These are phyloP conservation scores for Fibroporia radiculosa DNA, from an alignment of 768 basidiomycete genomes.

Conservation along the genomic window DNA sequence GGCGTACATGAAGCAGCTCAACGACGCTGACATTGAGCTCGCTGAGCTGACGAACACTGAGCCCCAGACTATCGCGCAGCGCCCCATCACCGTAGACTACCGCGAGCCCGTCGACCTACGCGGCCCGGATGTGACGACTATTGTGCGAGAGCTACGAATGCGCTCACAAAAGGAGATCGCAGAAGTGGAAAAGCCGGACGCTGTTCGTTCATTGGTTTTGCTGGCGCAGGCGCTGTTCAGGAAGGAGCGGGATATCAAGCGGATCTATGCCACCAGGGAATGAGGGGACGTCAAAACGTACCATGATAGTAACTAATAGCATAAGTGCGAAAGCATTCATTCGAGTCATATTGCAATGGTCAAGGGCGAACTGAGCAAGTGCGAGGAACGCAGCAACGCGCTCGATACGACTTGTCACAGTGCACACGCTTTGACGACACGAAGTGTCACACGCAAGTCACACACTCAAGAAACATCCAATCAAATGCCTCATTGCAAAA, in stretches of 20 bases:
- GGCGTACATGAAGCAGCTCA: constrained; percentile 5
- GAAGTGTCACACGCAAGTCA: too few relatives aligned
- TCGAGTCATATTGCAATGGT: too few relatives aligned
- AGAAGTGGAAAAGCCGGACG: not conserved
- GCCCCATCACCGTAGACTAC: not conserved
- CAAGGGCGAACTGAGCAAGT: too few relatives aligned
- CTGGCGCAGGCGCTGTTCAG: constrained; percentile 4
- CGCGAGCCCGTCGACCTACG: not conserved
- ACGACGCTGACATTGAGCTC: constrained; percentile 3
- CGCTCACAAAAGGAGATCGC: constrained; percentile 5
- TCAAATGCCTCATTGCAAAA: too few relatives aligned
- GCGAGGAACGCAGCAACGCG: too few relatives aligned
- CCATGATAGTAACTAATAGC: too few relatives aligned
- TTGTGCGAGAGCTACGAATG: constrained; percentile 3
- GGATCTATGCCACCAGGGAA: constrained; percentile 48
- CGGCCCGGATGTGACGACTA: not conserved
- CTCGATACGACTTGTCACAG: too few relatives aligned
- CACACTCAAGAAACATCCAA: too few relatives aligned
- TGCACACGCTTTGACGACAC: too few relatives aligned
- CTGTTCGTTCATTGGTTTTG: not conserved
- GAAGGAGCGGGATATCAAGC: constrained; percentile 3
- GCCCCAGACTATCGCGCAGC: not conserved
- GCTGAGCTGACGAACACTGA: constrained; percentile 1
- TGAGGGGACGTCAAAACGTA: too few relatives aligned
- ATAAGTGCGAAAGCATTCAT: too few relatives aligned